Evolutionary conservation across 768 basidiomycete species (phyloP).

Genomic region (Tylopilus felleus): DNA sequence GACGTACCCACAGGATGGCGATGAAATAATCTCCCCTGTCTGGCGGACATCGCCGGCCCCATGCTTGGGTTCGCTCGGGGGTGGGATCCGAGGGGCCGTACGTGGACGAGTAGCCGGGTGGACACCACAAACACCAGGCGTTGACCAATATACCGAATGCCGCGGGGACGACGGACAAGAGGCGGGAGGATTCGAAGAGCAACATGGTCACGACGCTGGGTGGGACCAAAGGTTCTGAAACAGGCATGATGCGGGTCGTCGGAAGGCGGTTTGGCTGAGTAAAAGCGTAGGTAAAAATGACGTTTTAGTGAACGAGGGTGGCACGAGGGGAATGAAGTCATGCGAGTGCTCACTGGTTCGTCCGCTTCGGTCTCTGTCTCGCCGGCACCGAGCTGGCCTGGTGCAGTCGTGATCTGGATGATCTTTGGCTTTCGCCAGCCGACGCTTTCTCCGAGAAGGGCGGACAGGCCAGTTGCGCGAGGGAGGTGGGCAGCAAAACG

Average conservation of each 20-base stretch:
- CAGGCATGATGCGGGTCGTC: slow-evolving; percentile 58
- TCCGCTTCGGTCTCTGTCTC: slow-evolving; percentile 81
- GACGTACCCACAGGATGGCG: slow-evolving; percentile 67
- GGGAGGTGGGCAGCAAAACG: slow-evolving; percentile 11
- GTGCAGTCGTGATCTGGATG: slow-evolving; percentile 57
- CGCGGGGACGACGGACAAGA: slow-evolving; percentile 72
- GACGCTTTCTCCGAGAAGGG: slow-evolving; percentile 25
- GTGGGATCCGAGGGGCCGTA: slow-evolving; percentile 2
- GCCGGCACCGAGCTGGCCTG: slow-evolving; percentile 57
- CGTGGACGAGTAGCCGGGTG: slow-evolving; percentile 33
- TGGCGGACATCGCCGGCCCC: slow-evolving; percentile 39
- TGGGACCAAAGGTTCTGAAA: slow-evolving; percentile 49
- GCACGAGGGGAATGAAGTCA: not conserved
- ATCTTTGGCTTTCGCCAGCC: slow-evolving; percentile 38
- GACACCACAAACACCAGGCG: slow-evolving; percentile 48
- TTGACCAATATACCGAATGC: slow-evolving; percentile 63
- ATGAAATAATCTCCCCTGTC: slow-evolving; percentile 63
- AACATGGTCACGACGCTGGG: slow-evolving; percentile 50
- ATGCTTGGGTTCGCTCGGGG: slow-evolving; percentile 6
- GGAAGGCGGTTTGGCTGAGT: slow-evolving; percentile 63
- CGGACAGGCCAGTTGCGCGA: slow-evolving; percentile 20
- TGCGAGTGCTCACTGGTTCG: slow-evolving; percentile 54
- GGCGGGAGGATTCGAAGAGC: slow-evolving; percentile 67
- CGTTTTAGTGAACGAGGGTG: not conserved
- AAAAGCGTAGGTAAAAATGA: too few relatives aligned